Percentiles rank a stretch among this genome's conserved stretches.
phyloP scores from a whole-genome alignment of 2,329 filamentous ascomycete genomes.

The Penicillium expansum region DNA sequence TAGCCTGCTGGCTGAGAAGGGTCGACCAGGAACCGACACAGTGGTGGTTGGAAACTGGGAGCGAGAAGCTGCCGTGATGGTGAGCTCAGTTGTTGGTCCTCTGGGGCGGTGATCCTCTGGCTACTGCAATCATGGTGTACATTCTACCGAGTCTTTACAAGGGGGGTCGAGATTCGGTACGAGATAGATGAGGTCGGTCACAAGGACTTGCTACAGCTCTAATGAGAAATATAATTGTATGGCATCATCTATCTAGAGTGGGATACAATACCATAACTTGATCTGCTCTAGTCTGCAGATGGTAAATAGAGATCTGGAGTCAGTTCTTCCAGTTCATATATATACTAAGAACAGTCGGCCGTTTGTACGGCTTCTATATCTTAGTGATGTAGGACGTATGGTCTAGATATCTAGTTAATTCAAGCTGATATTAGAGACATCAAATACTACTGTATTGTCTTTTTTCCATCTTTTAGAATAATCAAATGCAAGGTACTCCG shows the following conservation, averaged over 20 bases:
- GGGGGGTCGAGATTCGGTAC: not conserved
- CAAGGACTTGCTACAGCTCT: not conserved
- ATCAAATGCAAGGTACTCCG: too few relatives aligned
- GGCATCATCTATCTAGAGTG: not conserved
- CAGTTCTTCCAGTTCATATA: not conserved
- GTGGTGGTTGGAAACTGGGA: conserved; percentile 66
- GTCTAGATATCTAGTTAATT: not conserved
- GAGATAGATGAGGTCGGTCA: not conserved
- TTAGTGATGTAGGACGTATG: not conserved
- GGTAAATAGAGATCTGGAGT: not conserved
- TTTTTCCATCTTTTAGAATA: too few relatives aligned
- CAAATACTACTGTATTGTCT: not conserved
- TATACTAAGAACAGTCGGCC: not conserved
- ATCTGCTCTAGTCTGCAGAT: not conserved
- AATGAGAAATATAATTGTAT: not conserved
- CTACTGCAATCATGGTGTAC: not conserved
- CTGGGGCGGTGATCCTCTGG: conserved; percentile 33
- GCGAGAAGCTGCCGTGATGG: conserved; percentile 91
- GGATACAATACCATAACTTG: not conserved
- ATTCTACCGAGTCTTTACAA: not conserved
- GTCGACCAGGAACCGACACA: conserved; percentile 44
- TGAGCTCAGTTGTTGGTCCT: conserved; percentile 72
- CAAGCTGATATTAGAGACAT: not conserved
- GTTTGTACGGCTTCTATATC: not conserved
- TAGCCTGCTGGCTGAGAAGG: conserved; percentile 47